Evolutionary conservation across 2,329 filamentous ascomycete genomes (phyloP), one percentile per base, ranked within the genome.

Genomic region (Elsinoe arachidis): DNA sequence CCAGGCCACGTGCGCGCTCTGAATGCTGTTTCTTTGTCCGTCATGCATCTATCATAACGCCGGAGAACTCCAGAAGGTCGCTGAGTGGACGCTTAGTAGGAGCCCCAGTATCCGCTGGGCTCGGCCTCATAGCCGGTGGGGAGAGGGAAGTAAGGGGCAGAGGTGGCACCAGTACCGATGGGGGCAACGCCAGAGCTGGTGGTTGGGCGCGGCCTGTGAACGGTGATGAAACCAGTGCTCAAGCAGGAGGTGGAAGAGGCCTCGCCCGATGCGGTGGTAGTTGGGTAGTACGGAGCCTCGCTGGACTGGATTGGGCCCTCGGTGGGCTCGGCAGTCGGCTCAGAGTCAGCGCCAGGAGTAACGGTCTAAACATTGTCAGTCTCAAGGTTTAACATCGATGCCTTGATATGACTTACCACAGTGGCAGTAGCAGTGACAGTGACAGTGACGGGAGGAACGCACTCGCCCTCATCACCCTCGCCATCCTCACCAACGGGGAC

Each of bases 391-490:
- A 26, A 30, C n/a, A n/a, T 26, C 7, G 33, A 12, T 15, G 5
- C 30, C 17, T 6, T 14, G 14, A 17, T 10, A 21, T 12, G n/a
- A 52, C 52, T 33, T 34, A 56, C 53, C 26, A 62, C 49, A 41
- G 66, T 69, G 61, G 67, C 65, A 60, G 64, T 65, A 63, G 65
- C 65, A 21, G 68, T 70, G 33, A 67, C 67, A 33, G 69, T 71
- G 35, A 68, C 66, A 43, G 68, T 70, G 54, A 47, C 58, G 33
- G 62, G 59, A 19, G 61, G 62, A 58, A 59, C 65, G 60, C 67
- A 69, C 38, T 58, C 59, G 56, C 60, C 63, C 49, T 49, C 54
- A 33, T 58, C 52, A 34, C 61, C 60, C 23, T 57, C 43, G 55
- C 58, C 54, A 59, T 44, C 58, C 53, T 57, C 58, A 12, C 44